Percentiles rank a stretch among this genome's conserved stretches.
These are phyloP conservation scores for Leccinum subspadiceum DNA, from an alignment of 1,284 basidiomycete genomes.

Conservation along the genomic window DNA sequence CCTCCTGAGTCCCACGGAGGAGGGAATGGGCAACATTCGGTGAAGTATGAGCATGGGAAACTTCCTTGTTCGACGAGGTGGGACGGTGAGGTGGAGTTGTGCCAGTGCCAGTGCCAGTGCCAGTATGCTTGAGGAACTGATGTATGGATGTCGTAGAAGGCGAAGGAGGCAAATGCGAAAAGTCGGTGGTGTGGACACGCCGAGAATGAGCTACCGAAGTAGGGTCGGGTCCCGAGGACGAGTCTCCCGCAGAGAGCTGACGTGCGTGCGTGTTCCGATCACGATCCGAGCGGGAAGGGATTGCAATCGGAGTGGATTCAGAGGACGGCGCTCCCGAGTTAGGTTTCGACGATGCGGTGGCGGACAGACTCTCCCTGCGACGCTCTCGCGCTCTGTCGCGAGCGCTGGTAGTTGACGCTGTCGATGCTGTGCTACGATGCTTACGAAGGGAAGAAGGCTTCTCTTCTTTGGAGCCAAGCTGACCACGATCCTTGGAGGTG, in stretches of 20 bases:
- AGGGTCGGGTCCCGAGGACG: slow-evolving; percentile 58
- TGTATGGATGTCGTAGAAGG: slow-evolving; percentile 84
- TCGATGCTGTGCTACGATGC: slow-evolving; percentile 69
- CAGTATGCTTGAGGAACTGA: slow-evolving; percentile 64
- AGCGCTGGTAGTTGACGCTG: slow-evolving; percentile 38
- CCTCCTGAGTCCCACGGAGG: slow-evolving; percentile 77
- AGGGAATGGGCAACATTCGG: slow-evolving; percentile 77
- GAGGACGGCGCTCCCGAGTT: slow-evolving; percentile 15
- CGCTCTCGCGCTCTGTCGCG: slow-evolving; percentile 57
- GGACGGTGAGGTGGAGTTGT: slow-evolving; percentile 45
- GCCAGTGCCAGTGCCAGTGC: slow-evolving; percentile 27
- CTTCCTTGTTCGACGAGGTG: slow-evolving; percentile 46
- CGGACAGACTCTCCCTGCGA: slow-evolving; percentile 59
- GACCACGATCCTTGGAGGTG: slow-evolving; percentile 28
- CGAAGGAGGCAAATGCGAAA: slow-evolving; percentile 85
- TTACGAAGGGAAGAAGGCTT: slow-evolving; percentile 58
- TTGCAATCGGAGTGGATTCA: slow-evolving; percentile 28
- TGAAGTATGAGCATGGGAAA: slow-evolving; percentile 41
- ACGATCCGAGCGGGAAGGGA: slow-evolving; percentile 36
- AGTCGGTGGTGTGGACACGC: slow-evolving; percentile 69
- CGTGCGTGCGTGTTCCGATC: slow-evolving; percentile 46
- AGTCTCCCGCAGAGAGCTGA: slow-evolving; percentile 67
- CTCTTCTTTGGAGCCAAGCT: slow-evolving; percentile 39
- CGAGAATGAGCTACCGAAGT: slow-evolving; percentile 40
- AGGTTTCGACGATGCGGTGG: slow-evolving; percentile 40